Evolutionary conservation across 805 yeast species (phyloP).

Genomic region (Kluyveromyces nonfermentans): DNA sequence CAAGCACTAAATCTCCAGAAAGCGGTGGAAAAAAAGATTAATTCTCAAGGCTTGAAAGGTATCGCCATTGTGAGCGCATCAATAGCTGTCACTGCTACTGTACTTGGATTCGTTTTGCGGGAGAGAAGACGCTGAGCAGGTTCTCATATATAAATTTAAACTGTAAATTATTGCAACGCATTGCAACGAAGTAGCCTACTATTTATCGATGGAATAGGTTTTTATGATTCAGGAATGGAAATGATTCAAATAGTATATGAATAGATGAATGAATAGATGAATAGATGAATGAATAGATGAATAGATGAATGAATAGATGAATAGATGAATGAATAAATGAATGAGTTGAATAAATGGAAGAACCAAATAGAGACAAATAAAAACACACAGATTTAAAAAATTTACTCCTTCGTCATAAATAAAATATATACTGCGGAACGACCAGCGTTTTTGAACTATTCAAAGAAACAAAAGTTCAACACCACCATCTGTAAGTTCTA

Average conservation of each 20-base stretch:
- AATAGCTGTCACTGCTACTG: constrained; percentile 75
- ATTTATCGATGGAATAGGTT: not conserved
- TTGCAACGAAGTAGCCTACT: not conserved
- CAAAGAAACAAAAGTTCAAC: constrained; percentile 13
- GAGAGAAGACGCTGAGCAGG: constrained; percentile 11
- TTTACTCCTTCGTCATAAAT: no score
- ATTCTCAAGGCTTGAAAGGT: constrained; percentile 83
- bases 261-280: not conserved
- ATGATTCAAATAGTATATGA: not conserved
- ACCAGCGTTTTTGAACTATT: not conserved
- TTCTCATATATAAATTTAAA: not conserved
- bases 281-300: not conserved
- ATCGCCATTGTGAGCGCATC: constrained; percentile 80
- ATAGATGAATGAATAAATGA: not conserved
- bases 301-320: no score
- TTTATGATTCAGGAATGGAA: not conserved
- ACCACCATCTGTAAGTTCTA: constrained; percentile 30
- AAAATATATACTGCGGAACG: not conserved
- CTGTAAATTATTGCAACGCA: not conserved
- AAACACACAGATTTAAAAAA: no score
- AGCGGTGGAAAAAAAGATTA: constrained; percentile 74
- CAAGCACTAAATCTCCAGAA: constrained; percentile 67
- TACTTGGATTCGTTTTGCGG: constrained; percentile 18
- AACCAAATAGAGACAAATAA: not conserved
- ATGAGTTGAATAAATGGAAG: no score